These are phyloP conservation scores for Epichloe sylvatica DNA, from an alignment of 2,329 filamentous ascomycete species.

Conservation along the genomic window DNA sequence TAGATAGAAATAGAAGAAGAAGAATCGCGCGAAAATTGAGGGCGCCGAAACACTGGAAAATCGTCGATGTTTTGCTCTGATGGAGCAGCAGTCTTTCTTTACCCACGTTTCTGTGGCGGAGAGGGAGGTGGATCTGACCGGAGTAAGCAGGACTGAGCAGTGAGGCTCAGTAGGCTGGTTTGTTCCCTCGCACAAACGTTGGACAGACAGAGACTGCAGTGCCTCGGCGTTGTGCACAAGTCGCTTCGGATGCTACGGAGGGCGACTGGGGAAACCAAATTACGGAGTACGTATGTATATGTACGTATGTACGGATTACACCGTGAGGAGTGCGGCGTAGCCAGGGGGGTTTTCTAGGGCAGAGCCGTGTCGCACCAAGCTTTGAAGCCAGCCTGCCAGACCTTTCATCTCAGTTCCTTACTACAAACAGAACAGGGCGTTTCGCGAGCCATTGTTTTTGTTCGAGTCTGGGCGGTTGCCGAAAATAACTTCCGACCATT, in stretches of 20 bases:
- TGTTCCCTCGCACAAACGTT: not conserved
- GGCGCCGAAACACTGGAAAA: not conserved
- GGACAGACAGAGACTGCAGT: not conserved
- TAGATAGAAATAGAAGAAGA: not conserved
- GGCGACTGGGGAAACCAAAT: not conserved
- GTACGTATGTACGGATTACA: too few relatives aligned
- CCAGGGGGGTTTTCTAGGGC: too few relatives aligned
- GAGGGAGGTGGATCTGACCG: conserved; percentile 1
- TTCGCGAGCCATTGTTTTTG: too few relatives aligned
- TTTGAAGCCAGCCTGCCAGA: too few relatives aligned
- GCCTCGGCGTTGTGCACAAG: not conserved
- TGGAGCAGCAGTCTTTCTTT: not conserved
- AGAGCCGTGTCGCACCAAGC: too few relatives aligned
- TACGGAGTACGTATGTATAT: too few relatives aligned
- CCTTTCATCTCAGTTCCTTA: too few relatives aligned
- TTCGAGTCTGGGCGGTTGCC: too few relatives aligned
- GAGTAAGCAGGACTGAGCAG: conserved; percentile 1
- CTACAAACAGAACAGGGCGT: too few relatives aligned
- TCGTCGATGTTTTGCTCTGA: not conserved
- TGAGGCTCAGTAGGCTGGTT: not conserved
- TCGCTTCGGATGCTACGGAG: not conserved
- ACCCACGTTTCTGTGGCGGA: not conserved
- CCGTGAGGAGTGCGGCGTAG: too few relatives aligned
- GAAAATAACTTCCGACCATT: too few relatives aligned
- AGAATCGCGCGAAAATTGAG: not conserved